These are phyloP conservation scores for Eutrema japonicum DNA, from an alignment of 345 rosid genomes.

Conservation along the genomic window DNA sequence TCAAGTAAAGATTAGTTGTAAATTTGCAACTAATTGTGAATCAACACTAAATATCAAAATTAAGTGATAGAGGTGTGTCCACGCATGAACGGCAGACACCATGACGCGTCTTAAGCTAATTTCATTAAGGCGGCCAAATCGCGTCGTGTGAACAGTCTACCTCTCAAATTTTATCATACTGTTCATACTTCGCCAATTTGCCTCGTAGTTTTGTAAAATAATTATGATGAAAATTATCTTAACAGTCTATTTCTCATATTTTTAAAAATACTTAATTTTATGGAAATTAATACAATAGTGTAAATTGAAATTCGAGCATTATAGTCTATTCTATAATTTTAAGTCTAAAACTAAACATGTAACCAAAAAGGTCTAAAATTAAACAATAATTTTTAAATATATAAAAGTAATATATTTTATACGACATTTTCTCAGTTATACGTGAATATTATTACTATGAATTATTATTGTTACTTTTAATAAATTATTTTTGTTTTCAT, in stretches of 20 bases:
- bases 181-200: background rate
- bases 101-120: slow-evolving; percentile 8
- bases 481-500: too few relatives aligned
- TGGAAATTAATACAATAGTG: too few relatives aligned
- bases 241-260: background rate
- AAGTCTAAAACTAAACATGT: too few relatives aligned
- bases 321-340: too few relatives aligned
- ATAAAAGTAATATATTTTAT: too few relatives aligned
- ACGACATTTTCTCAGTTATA: too few relatives aligned
- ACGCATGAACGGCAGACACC: slow-evolving; percentile 5
- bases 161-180: background rate
- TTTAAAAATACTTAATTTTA: too few relatives aligned
- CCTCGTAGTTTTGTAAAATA: background rate
- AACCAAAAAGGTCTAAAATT: too few relatives aligned
- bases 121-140: background rate
- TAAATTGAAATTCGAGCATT: too few relatives aligned
- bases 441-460: too few relatives aligned
- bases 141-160: background rate
- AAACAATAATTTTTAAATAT: too few relatives aligned
- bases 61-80: background rate
- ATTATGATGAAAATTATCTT: background rate
- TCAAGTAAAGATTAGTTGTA: background rate
- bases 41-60: background rate
- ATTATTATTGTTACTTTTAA: too few relatives aligned
- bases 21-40: background rate